Evolutionary conservation across 306 rosid genomes (phyloP), one percentile per base, ranked within the genome.

Genomic region (Hylodesmum podocarpum): DNA sequence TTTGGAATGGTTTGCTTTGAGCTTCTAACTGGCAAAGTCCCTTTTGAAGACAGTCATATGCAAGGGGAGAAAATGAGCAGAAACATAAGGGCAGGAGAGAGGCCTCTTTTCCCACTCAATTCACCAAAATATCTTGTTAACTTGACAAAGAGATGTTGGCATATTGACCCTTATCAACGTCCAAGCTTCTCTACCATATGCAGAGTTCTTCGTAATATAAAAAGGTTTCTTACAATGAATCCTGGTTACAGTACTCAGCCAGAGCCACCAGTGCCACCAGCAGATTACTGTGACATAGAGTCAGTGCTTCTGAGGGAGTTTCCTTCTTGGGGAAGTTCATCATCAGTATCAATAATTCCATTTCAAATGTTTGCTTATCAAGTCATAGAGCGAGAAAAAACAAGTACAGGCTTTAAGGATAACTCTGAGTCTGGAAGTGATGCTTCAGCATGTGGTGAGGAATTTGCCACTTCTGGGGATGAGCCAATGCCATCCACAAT

Each of bases 1-100:
- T 95, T 92, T 27, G 97, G 88, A 74, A 95, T 95, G 98, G 89
- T 92, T 78, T 95, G 97, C 92, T 90, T 95, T 77, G 96, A 95
- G 76, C 89, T 95, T 75, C 80, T 92, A 49, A 92, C 97, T 0
- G 97, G 98, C 29, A 89, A 95, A 86, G 97, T 90, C 44, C 97
- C 98, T 59, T 92, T 95, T 54, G 98, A 95, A 85, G 98, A 92
- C 28, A 79, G 91, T 75, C 97, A 90, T 82, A 92, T 90, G 61
- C 97, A 92, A 85, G 97, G 95, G 66, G 97, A 94, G 77, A 92
- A 92, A 77, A 92, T 89, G 96, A 95, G 96, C 73, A 80, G 92
- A 74, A 90, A 90, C 81, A 95, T 92, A 57, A 84, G 97, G 81
- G 96, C 96, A 44, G 97, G 97, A 15, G 97, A 92, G 83, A 85